Base-by-base conservation (phyloP, 2,329 filamentous ascomycete genomes). In the Nannizziopsis barbatae region DNA sequence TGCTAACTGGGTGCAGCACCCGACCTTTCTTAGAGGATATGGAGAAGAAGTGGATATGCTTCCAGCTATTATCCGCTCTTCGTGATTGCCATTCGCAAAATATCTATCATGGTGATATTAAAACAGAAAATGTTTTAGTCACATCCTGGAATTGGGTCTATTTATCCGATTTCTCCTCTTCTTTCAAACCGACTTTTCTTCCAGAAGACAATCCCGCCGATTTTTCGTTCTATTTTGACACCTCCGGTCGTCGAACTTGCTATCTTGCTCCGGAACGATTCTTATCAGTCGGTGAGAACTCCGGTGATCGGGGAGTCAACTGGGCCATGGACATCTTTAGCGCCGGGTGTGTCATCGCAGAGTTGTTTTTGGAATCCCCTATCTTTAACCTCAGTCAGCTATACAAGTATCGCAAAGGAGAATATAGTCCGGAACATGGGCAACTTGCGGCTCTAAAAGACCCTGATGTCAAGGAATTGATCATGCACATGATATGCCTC, bases 311-410 rank as follows among this genome's bases (percentile, higher is more conserved):
- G 71, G 79, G 69, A 3, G 69, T 84, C 45, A 83, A 80, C 42
- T 95, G 90, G 89, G 90, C 92, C 33, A 98, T 98, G 93, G 92
- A 98, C 63, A 83, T 98, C 32, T 98, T 98, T 71, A 96, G 92
- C 65, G 84, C 84, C 17, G 92, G 92, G 6, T 98, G 93, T 63
- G 89, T 96, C 35, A 94, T 98, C 59, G 92, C 92, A 1, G 92
- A 98, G 65, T 75, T 98, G 33, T 95, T 98, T 57, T 77, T 96
- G 5, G 92, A 98, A 67, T 78, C 88, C 0, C 89, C 93, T 7
- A 90, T 96, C n/a, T 96, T 98, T 67, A 94, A 81, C n/a, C 75
- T 98, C 9, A 94, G 87, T 58, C 90, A 96, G 65, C 77, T 98
- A 46, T 96, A 90, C 72, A 90, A 89, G 62, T 98, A 95, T 62